Evolutionary conservation across 2,329 filamentous ascomycete genomes (phyloP).

Genomic region (Penicillium crustosum): DNA sequence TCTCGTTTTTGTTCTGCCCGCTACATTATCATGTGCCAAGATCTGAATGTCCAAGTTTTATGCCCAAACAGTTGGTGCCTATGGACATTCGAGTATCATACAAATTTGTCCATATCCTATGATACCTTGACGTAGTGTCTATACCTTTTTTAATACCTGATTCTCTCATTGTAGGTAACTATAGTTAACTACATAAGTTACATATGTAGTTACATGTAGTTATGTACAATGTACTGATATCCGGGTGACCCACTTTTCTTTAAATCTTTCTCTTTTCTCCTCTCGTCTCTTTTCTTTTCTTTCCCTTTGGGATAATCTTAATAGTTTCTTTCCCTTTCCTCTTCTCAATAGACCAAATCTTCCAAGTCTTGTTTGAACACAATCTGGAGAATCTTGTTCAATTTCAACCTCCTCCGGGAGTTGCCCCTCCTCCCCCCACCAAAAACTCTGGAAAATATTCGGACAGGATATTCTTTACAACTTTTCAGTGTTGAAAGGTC

Average conservation of each 20-base stretch:
- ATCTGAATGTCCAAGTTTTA: slow-evolving; percentile 23
- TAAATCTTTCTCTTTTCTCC: not conserved
- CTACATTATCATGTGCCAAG: slow-evolving; percentile 27
- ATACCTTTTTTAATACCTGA: not conserved
- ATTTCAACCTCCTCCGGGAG: not conserved
- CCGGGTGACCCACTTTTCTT: slow-evolving; percentile 3
- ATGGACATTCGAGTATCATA: slow-evolving; percentile 21
- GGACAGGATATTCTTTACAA: not conserved
- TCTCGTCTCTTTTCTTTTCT: not conserved
- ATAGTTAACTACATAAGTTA: too few species aligned
- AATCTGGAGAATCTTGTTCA: not conserved
- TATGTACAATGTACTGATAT: not conserved
- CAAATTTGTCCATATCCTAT: slow-evolving; percentile 25
- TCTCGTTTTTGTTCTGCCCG: slow-evolving; percentile 14
- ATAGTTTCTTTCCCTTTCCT: not conserved
- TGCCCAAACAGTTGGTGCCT: slow-evolving; percentile 16
- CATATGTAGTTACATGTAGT: too few species aligned
- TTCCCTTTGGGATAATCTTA: not conserved
- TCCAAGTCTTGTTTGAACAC: not conserved
- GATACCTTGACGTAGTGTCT: slow-evolving; percentile 5
- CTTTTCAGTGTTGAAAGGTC: not conserved
- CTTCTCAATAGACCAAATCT: not conserved
- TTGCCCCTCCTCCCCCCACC: slow-evolving; percentile 10
- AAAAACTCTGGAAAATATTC: not conserved
- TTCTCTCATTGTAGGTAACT: too few species aligned